Conservation (phyloP, 2,329 filamentous ascomycete genomes). For the Colletotrichum horii region DNA sequence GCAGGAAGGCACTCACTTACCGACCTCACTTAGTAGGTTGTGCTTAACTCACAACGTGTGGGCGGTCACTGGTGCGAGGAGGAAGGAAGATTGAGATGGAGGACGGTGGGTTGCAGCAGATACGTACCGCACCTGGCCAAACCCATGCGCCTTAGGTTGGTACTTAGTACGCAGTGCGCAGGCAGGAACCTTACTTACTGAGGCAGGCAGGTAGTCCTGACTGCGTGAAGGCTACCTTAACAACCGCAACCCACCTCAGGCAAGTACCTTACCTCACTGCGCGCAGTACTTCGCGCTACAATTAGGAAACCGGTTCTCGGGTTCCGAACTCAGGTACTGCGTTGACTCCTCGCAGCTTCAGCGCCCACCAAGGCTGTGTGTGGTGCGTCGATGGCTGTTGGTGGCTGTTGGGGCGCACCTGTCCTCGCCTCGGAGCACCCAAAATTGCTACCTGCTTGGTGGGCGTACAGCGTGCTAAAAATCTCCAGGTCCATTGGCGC, state of each 20-base stretch:
- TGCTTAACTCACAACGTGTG: not conserved
- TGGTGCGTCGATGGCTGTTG: not conserved
- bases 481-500: not conserved
- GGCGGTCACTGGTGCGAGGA: not conserved
- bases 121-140: not conserved
- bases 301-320: not conserved
- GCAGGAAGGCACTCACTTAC: too few relatives aligned
- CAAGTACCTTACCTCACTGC: not conserved
- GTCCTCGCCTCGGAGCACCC: not conserved
- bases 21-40: not conserved
- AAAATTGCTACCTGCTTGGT: not conserved
- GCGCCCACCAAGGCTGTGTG: not conserved
- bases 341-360: not conserved
- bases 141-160: not conserved
- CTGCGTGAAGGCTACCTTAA: not conserved
- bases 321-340: not conserved
- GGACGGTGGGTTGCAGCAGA: not conserved
- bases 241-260: not conserved
- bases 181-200: not conserved
- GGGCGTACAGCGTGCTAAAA: not conserved
- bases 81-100: not conserved
- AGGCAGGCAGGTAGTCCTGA: not conserved
- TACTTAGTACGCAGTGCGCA: not conserved
- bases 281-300: not conserved
- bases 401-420: not conserved